Base-by-base conservation (phyloP, 78 protist genomes). In the Bodo saltans region DNA sequence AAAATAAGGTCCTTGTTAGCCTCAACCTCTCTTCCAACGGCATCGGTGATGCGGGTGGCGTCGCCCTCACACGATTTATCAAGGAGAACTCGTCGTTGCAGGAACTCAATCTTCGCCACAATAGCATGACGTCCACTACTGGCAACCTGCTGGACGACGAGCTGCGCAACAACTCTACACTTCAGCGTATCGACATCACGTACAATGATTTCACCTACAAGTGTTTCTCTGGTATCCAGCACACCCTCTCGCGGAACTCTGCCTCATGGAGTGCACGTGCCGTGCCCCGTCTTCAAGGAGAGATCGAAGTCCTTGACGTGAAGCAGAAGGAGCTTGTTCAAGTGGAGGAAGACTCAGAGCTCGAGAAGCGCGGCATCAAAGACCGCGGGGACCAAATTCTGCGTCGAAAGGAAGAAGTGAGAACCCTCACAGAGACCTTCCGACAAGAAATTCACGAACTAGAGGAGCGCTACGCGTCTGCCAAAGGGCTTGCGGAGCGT, bases 171-270 rank as follows among this genome's bases (percentile, higher is more conserved):
- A 82, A 82, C 68, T 1, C 37, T 1, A 69, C 52, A 11, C 39
- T 82, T 11, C 53, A 69, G 67, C 34, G 42, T 37, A 3, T 82
- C 52, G 27, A 82, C 70, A 4, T 82, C 33, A 25, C 75, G n/a
- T 82, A 26, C 70, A 70, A 70, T n/a, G 78, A 82, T 30, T 70
- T 70, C 73, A 2, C 76, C 47, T 81, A 33, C 85, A 68, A 3
- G 25, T 67, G 72, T 28, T 68, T 32, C 67, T 1, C 67, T 28
- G 70, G 69, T 3, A 38, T 76, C 27, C 69, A 23, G 4, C 1
- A 1, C 34, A 3, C 8, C 17, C 81, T 76, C 11, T 3, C 38
- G 69, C 12, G 35, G 11, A 76, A 76, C 41, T 2, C 8, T 26
- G 35, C 38, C 34, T 23, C 1, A 3, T 76, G 70, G 53, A 8